Evolutionary conservation across 1,284 basidiomycete species (phyloP).

Genomic region (Cutaneotrichosporon sp.): DNA sequence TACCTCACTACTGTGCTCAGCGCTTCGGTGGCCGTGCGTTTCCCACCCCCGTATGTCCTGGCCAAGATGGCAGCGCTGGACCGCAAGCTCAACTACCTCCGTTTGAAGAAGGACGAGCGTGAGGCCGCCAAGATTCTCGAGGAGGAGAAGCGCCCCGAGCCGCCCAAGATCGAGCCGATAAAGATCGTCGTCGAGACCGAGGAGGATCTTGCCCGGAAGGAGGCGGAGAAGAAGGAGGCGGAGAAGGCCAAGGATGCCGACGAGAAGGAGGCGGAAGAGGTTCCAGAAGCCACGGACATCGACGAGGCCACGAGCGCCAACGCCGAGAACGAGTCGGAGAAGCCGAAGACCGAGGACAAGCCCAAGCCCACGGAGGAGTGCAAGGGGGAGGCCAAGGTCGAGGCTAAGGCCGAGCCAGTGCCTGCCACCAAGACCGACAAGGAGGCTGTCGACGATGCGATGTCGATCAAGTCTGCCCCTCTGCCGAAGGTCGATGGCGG

Average conservation of each 20-base stretch:
- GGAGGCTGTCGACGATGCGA: background rate
- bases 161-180: conserved; percentile 16
- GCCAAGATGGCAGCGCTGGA: conserved; percentile 83
- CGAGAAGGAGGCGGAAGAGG: background rate
- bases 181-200: conserved; percentile 13
- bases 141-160: conserved; percentile 62
- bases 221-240: background rate
- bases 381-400: background rate
- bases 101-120: conserved; percentile 73
- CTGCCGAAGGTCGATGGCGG: background rate
- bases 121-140: conserved; percentile 68
- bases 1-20: conserved; percentile 85
- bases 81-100: conserved; percentile 66
- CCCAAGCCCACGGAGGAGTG: background rate
- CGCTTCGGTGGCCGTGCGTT: conserved; percentile 83
- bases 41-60: conserved; percentile 85
- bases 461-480: background rate
- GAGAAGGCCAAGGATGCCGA: background rate
- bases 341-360: background rate
- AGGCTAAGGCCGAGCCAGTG: background rate
- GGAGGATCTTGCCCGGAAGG: conserved; percentile 6
- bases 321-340: background rate
- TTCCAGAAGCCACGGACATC: conserved; percentile 10
- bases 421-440: background rate
- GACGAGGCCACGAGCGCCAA: conserved; percentile 16